phyloP scores from a whole-genome alignment of 768 basidiomycete genomes.

The Hygrocybe punicea region DNA sequence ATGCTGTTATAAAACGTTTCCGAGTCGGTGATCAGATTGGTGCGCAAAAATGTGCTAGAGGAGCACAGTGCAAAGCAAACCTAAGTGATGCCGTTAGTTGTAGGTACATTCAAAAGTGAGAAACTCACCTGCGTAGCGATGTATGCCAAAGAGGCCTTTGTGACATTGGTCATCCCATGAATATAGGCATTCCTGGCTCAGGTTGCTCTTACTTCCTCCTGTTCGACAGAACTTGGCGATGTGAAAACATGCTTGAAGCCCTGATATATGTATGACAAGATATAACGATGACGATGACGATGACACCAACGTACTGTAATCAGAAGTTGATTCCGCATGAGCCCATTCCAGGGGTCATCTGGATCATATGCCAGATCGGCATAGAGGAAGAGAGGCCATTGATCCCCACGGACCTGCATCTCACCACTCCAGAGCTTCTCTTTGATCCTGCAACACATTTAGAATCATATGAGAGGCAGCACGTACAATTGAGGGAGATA shows the following conservation, averaged over 20 bases:
- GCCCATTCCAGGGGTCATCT: slow-evolving; percentile 16
- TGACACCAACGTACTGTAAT: not conserved
- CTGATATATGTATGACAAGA: not conserved
- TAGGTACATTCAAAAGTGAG: not conserved
- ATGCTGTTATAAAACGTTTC: slow-evolving; percentile 2
- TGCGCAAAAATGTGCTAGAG: not conserved
- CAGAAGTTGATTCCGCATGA: slow-evolving; percentile 4
- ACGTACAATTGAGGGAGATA: not conserved
- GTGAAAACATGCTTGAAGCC: not conserved
- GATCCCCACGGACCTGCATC: slow-evolving; percentile 9
- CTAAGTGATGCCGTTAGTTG: not conserved
- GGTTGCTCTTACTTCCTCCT: slow-evolving; percentile 6
- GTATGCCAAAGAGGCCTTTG: slow-evolving; percentile 17
- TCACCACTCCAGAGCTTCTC: slow-evolving; percentile 9
- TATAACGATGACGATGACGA: not conserved
- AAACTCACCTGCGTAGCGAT: slow-evolving; percentile 9
- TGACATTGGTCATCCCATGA: slow-evolving; percentile 17
- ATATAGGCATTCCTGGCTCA: slow-evolving; percentile 15
- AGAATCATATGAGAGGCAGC: not conserved
- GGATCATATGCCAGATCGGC: slow-evolving; percentile 15
- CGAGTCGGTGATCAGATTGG: not conserved
- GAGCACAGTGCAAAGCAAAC: slow-evolving; percentile 1
- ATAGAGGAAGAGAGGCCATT: slow-evolving; percentile 1
- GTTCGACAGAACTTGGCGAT: not conserved
- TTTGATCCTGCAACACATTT: slow-evolving; percentile 3